phyloP scores from a whole-genome alignment of 768 basidiomycete species.

The Mycena leptocephala region DNA sequence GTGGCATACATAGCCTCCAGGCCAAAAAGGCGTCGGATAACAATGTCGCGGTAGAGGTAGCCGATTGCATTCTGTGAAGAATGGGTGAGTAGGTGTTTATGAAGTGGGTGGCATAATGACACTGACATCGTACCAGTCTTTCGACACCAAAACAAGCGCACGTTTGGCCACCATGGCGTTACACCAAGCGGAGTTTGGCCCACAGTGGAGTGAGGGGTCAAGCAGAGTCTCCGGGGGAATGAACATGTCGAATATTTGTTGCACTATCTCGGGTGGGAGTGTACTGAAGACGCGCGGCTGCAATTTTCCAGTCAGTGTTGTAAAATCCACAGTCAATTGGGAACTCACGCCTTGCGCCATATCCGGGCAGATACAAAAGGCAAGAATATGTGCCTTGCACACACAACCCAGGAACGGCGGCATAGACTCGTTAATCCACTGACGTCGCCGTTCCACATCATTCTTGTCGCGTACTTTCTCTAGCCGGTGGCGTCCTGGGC shows the following conservation, averaged over 20 bases:
- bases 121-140: background rate
- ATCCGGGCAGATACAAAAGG: too few species aligned
- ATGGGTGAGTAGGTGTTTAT: too few species aligned
- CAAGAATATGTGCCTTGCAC: too few species aligned
- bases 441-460: too few species aligned
- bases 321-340: too few species aligned
- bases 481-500: too few species aligned
- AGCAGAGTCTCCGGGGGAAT: background rate
- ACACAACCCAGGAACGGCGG: too few species aligned
- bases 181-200: conserved; percentile 10
- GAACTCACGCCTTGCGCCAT: too few species aligned
- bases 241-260: background rate
- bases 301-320: too few species aligned
- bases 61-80: background rate
- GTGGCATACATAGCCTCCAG: background rate
- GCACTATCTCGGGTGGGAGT: background rate
- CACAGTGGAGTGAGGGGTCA: conserved; percentile 10
- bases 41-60: background rate
- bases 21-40: background rate
- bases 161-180: background rate
- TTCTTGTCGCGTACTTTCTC: too few species aligned
- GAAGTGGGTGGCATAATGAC: background rate
- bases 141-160: background rate
- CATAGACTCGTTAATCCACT: too few species aligned
- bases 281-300: too few species aligned